These are phyloP conservation scores for Blakeslea trispora DNA, from an alignment of 371 early-diverging fungal genomes.

Conservation along the genomic window DNA sequence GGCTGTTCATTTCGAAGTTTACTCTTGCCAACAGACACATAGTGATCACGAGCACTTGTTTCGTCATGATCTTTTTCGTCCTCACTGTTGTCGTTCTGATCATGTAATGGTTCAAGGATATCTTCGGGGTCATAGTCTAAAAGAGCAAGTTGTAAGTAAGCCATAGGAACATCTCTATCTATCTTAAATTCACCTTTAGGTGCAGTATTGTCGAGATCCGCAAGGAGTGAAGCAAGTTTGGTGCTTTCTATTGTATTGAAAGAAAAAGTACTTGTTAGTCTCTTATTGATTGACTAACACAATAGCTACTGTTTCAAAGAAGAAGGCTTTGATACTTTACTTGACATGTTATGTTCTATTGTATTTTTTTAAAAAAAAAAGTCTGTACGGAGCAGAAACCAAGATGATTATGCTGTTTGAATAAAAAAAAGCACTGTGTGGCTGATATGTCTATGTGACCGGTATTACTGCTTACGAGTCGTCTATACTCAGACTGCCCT, in stretches of 20 bases:
- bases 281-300: no score
- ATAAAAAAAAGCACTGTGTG: neutral
- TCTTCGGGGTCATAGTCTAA: conserved; percentile 69
- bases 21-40: conserved; percentile 75
- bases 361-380: neutral
- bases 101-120: conserved; percentile 53
- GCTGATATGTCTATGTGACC: neutral
- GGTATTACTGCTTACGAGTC: neutral
- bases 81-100: conserved; percentile 54
- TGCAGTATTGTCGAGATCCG: conserved; percentile 67
- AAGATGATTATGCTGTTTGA: neutral
- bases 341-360: neutral
- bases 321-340: neutral
- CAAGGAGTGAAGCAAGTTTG: conserved; percentile 67
- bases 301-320: no score
- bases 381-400: neutral
- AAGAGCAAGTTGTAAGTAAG: no score
- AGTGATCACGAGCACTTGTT: conserved; percentile 62
- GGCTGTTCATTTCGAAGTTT: conserved; percentile 62
- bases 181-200: no score
- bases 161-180: no score
- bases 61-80: conserved; percentile 44
- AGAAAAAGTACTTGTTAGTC: no score
- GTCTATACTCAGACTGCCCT: neutral
- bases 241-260: conserved; percentile 23